Conservation (phyloP, 768 basidiomycete genomes). For the Gloeostereum incarnatum region DNA sequence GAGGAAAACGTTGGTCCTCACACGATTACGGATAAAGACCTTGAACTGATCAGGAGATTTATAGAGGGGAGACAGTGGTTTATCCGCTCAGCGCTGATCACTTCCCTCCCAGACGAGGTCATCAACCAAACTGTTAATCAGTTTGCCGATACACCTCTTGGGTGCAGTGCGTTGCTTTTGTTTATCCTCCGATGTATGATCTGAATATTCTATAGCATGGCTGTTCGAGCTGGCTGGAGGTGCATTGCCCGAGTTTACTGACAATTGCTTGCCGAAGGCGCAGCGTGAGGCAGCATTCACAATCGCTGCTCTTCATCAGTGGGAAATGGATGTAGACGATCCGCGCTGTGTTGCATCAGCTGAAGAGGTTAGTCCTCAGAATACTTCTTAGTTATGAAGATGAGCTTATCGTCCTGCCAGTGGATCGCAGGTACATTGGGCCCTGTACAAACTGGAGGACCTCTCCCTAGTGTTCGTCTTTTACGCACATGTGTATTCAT, state of each 20-base stretch:
- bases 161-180: slow-evolving; percentile 64
- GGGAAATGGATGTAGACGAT: slow-evolving; percentile 80
- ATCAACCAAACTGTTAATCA: slow-evolving; percentile 75
- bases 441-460: slow-evolving; percentile 68
- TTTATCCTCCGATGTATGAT: slow-evolving; percentile 2
- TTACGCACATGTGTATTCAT: slow-evolving; percentile 11
- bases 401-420: slow-evolving; percentile 22
- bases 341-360: slow-evolving; percentile 74
- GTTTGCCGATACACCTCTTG: slow-evolving; percentile 79
- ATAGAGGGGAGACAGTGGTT: slow-evolving; percentile 83
- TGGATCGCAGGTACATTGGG: slow-evolving; percentile 76
- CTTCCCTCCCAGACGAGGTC: slow-evolving; percentile 79
- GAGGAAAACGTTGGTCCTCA: slow-evolving; percentile 54
- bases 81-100: slow-evolving; percentile 79
- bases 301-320: slow-evolving; percentile 86
- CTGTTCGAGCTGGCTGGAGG: slow-evolving; percentile 87
- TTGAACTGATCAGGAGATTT: neutral
- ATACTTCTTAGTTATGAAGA: slow-evolving; percentile 4
- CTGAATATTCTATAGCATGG: slow-evolving; percentile 50
- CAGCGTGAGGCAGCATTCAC: slow-evolving; percentile 80
- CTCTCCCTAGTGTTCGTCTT: slow-evolving; percentile 70
- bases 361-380: slow-evolving; percentile 48
- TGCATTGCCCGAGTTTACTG: slow-evolving; percentile 63
- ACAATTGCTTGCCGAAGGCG: slow-evolving; percentile 65
- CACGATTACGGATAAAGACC: neutral